phyloP scores from a whole-genome alignment of 2,329 filamentous ascomycete genomes.

The Pseudogymnoascus sp. region DNA sequence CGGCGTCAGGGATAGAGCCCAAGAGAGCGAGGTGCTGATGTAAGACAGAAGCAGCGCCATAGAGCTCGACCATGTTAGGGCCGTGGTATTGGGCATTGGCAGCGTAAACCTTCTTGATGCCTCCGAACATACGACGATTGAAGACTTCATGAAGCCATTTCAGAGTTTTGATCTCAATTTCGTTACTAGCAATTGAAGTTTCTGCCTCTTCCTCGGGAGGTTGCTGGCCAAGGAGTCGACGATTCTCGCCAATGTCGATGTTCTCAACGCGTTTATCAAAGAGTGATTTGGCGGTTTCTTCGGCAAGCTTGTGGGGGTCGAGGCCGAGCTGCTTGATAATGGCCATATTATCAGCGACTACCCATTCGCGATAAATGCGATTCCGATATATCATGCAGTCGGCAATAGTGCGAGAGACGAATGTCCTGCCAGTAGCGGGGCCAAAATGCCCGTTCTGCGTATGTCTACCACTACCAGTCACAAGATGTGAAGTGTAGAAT shows the following conservation, averaged over 20 bases:
- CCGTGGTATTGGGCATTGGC: slow-evolving; percentile 3
- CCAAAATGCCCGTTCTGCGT: slow-evolving; percentile 6
- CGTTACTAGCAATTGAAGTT: slow-evolving; percentile 8
- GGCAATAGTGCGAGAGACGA: slow-evolving; percentile 13
- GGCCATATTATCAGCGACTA: slow-evolving; percentile 12
- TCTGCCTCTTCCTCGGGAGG: neutral
- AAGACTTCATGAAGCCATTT: neutral
- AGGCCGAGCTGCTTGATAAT: slow-evolving; percentile 8
- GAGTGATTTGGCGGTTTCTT: neutral
- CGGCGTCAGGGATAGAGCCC: slow-evolving; percentile 1
- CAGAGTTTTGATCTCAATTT: neutral
- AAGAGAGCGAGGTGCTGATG: slow-evolving; percentile 4
- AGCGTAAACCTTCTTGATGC: slow-evolving; percentile 3
- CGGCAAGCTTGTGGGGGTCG: neutral
- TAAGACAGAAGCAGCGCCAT: slow-evolving; percentile 5
- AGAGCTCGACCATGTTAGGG: slow-evolving; percentile 9
- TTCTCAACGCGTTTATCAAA: neutral
- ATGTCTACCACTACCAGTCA: slow-evolving; percentile 1
- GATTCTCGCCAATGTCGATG: slow-evolving; percentile 10
- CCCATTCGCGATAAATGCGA: slow-evolving; percentile 13
- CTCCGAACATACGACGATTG: slow-evolving; percentile 6
- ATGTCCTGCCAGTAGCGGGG: slow-evolving; percentile 8
- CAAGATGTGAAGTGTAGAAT: slow-evolving; percentile 10
- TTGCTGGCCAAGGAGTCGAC: neutral
- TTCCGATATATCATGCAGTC: slow-evolving; percentile 14